Base-by-base conservation (phyloP, 2,329 filamentous ascomycete genomes). In the Annulohypoxylon truncatum region DNA sequence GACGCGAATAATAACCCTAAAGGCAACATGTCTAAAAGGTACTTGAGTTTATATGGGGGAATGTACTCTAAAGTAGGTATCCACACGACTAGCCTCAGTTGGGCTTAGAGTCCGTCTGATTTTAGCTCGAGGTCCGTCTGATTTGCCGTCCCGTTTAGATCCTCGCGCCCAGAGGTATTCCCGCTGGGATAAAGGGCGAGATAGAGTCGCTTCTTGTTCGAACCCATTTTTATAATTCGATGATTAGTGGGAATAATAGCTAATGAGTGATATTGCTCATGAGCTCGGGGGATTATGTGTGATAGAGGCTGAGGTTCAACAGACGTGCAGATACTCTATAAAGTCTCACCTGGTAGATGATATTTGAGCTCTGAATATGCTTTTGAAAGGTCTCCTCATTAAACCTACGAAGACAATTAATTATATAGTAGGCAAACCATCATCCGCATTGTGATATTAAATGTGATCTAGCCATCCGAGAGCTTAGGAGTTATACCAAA, bases 111-210 rank as follows among this genome's bases (percentile, higher is more conserved):
- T n/a, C n/a, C n/a, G n/a, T n/a, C n/a, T n/a, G n/a, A n/a, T n/a
- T n/a, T n/a, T n/a, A n/a, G n/a, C n/a, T n/a, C n/a, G n/a, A n/a
- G n/a, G n/a, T n/a, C n/a, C n/a, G n/a, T n/a, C n/a, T n/a, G n/a
- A n/a, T n/a, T n/a, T n/a, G n/a, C n/a, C n/a, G n/a, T n/a, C n/a
- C n/a, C n/a, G n/a, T 53, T 73, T 47, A 70, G 63, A 33, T 75
- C 73, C 42, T 74, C 63, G 22, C 72, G 70, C 24, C 63, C 61
- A 13, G 55, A 28, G 12, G 72, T 61, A 12, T 3, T 26, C 2
- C 73, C 73, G 44, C 72, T 75, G 3, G 73, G 75, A 46, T 77
- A 78, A 0, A 78, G 65, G 8, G 75, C 76, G 54, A 78, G 64
- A 51, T 78, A 78, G 10, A 79, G 71, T 5, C 76, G 71, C 12